Evolutionary conservation across 495 filamentous ascomycete genomes (phyloP).

Genomic region (Entonaema liquescens): DNA sequence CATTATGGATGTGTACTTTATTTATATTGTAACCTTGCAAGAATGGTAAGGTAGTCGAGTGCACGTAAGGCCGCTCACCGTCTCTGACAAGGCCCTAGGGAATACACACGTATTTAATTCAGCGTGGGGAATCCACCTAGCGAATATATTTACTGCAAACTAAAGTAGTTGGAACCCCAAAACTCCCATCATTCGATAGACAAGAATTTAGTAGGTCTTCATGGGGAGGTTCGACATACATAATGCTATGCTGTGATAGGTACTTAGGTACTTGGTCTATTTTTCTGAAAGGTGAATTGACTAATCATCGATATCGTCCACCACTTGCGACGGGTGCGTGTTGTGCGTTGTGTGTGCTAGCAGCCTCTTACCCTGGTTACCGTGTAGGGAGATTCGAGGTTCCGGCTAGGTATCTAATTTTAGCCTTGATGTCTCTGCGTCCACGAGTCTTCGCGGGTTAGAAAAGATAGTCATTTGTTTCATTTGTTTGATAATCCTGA

Average conservation of each 20-base stretch:
- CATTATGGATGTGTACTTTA: background rate
- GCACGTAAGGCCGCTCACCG: background rate
- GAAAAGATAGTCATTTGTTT: constrained; percentile 1
- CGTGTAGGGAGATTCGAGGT: constrained; percentile 8
- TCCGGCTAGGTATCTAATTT: background rate
- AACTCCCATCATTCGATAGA: background rate
- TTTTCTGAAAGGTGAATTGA: constrained; percentile 16
- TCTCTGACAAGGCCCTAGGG: background rate
- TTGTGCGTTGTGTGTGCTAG: background rate
- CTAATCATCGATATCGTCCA: constrained; percentile 22
- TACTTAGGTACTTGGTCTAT: background rate
- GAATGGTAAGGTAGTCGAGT: background rate
- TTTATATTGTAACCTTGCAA: background rate
- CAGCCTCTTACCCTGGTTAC: constrained; percentile 8
- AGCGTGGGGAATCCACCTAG: background rate
- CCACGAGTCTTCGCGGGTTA: background rate
- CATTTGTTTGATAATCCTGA: constrained; percentile 2
- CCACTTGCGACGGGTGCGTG: constrained; percentile 9
- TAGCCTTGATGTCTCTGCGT: constrained; percentile 8
- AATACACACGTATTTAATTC: constrained; percentile 3
- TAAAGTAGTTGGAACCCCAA: background rate
- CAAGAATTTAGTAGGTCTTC: background rate
- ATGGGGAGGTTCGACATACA: constrained; percentile 12
- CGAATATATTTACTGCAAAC: constrained; percentile 6
- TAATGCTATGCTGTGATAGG: constrained; percentile 8